Evolutionary conservation across 306 rosid species (phyloP).

Genomic region (Myrica gale): DNA sequence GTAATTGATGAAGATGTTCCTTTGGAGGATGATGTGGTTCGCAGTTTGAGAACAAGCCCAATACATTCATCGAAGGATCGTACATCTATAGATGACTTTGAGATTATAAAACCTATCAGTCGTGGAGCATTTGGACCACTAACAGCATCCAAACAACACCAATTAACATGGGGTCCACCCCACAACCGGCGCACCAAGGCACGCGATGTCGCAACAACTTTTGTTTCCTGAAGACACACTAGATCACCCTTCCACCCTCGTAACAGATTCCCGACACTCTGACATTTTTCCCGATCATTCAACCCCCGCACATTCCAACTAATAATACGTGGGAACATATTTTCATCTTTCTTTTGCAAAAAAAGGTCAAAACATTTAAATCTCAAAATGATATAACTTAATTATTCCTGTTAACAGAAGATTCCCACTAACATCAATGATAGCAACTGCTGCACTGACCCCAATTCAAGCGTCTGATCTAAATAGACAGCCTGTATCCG

Average conservation of each 20-base stretch:
- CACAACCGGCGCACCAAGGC: too few relatives aligned
- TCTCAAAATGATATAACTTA: neutral
- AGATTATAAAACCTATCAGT: conserved; percentile 92
- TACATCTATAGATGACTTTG: conserved; percentile 93
- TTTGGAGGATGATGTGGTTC: conserved; percentile 86
- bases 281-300: too few relatives aligned
- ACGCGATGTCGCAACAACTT: too few relatives aligned
- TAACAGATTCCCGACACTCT: too few relatives aligned
- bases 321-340: neutral
- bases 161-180: too few relatives aligned
- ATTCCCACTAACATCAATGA: neutral
- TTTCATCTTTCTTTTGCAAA: neutral
- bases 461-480: neutral
- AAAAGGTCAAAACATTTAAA: neutral
- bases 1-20: conserved; percentile 85
- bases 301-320: too few relatives aligned
- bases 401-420: neutral
- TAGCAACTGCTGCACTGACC: neutral
- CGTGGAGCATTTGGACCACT: conserved; percentile 99
- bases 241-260: too few relatives aligned
- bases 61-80: conserved; percentile 85
- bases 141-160: too few relatives aligned
- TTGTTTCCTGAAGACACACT: too few relatives aligned
- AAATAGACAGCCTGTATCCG: neutral
- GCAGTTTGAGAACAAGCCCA: conserved; percentile 95